Percentiles rank a stretch among this genome's conserved stretches.
Conservation (phyloP, 2,329 filamentous ascomycete genomes). For the Lachnellula suecica region DNA sequence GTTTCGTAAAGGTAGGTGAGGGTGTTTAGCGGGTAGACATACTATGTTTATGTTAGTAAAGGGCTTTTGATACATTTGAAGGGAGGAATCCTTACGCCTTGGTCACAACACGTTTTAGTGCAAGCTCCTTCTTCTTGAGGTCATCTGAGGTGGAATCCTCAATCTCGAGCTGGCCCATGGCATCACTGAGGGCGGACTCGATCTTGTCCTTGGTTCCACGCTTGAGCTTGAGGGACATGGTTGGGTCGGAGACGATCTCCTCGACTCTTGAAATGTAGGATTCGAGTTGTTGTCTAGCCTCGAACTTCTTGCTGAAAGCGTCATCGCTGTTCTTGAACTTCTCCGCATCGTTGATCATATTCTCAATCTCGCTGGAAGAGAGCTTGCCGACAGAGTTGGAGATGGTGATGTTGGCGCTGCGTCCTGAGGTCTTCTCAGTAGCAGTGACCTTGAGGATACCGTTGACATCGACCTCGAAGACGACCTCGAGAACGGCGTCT, state of each 20-base stretch:
- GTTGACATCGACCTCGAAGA: constrained; percentile 99
- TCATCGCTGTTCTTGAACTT: constrained; percentile 99
- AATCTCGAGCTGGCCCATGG: constrained; percentile 96
- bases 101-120: constrained; percentile 95
- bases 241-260: constrained; percentile 97
- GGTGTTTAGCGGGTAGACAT: constrained; percentile 81
- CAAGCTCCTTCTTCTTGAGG: constrained; percentile 99
- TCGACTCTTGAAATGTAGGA: constrained; percentile 98
- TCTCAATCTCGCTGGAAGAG: constrained; percentile 90
- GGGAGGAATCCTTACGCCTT: constrained; percentile 55
- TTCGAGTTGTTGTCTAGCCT: constrained; percentile 98
- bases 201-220: constrained; percentile 99
- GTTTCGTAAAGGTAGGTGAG: constrained; percentile 10
- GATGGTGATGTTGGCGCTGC: constrained; percentile 99
- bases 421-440: constrained; percentile 97
- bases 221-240: constrained; percentile 96
- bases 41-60: not conserved
- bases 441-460: constrained; percentile 99
- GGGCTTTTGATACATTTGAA: constrained; percentile 32
- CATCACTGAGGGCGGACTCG: constrained; percentile 92
- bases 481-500: constrained; percentile 93
- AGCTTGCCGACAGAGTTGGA: constrained; percentile 99
- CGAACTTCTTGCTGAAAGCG: constrained; percentile 98
- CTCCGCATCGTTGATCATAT: constrained; percentile 94
- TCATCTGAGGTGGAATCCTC: constrained; percentile 90